phyloP scores from a whole-genome alignment of 2,329 filamentous ascomycete species.

The Fusarium sp. region DNA sequence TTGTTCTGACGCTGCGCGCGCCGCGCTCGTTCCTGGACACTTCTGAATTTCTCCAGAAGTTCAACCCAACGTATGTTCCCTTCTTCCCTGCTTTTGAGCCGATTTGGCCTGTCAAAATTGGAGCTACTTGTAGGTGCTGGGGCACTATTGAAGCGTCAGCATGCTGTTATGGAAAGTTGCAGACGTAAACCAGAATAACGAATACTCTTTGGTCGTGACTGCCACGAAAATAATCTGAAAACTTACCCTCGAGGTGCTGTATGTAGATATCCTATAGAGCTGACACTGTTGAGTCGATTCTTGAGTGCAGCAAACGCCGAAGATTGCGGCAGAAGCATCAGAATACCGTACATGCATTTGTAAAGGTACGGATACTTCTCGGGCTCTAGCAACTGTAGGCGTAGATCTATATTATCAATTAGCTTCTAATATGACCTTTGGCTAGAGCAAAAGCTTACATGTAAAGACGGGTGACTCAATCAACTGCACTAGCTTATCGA shows the following conservation, averaged over 20 bases:
- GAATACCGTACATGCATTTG: slow-evolving; percentile 94
- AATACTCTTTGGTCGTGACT: not conserved
- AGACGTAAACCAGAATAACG: not conserved
- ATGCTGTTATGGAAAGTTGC: not conserved
- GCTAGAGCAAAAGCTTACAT: slow-evolving; percentile 68
- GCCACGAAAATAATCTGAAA: not conserved
- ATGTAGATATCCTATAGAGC: slow-evolving; percentile 95
- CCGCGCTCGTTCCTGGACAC: slow-evolving; percentile 87
- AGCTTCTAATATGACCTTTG: not conserved
- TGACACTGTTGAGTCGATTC: slow-evolving; percentile 96
- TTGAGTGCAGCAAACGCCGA: slow-evolving; percentile 97
- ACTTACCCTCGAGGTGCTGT: slow-evolving; percentile 79
- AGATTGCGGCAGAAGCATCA: slow-evolving; percentile 98
- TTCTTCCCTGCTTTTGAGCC: slow-evolving; percentile 86
- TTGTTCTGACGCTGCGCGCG: slow-evolving; percentile 71
- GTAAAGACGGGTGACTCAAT: slow-evolving; percentile 98
- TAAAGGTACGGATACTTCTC: slow-evolving; percentile 96
- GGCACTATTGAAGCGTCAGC: slow-evolving; percentile 50
- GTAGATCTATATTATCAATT: slow-evolving; percentile 72
- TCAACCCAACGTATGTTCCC: slow-evolving; percentile 90
- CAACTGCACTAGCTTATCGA: slow-evolving; percentile 96
- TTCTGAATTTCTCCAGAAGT: slow-evolving; percentile 92
- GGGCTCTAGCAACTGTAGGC: slow-evolving; percentile 93
- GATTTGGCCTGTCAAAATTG: slow-evolving; percentile 77
- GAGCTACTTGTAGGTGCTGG: slow-evolving; percentile 63